Base-by-base conservation (phyloP, 805 yeast genomes). In the Wickerhamomyces canadensis region DNA sequence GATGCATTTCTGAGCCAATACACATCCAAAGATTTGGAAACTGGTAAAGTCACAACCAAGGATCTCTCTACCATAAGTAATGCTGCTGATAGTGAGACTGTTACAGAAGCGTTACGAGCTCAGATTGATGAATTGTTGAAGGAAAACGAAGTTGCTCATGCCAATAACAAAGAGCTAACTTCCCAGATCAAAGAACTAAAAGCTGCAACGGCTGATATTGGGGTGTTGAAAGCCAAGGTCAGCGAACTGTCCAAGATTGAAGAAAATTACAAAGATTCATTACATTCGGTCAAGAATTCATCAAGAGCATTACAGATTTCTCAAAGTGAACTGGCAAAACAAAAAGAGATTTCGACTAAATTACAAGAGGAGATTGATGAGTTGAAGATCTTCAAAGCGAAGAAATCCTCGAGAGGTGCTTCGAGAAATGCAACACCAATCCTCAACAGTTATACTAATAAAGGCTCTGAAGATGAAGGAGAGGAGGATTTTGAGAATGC, bases 221-320 rank as follows among this genome's bases (percentile, higher is more conserved):
- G 32, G 41, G 42, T 38, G 38, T 41, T 33, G 35, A 44, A 33
- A 41, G 36, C 48, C 0, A 63, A 62, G 39, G 51, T 64, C 32
- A 40, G 41, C 14, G 67, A 65, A 22, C 53, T 77, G 33, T 45
- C 58, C 15, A 55, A 64, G 22, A 60, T 72, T 35, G 91, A 86
- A 58, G 72, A 65, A 6, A 80, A 82, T 52, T 86, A 84, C 61
- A 74, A 74, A 44, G 78, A 80, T 49, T 83, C 93, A 1, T 60
- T 84, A 37, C 78, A 76, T 44, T 77, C 86, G 18, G 80, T 85
- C 23, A 76, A 76, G 48, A 85, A 80, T 55, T 79, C 91, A 12
- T 80, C 82, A 38, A 75, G 72, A 44, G 95, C 96, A 0, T 68
- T 88, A 38, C 76, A 76, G 33, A 53, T 80, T 45, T 80, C 91